A percentile compares a stretch with the other conserved stretches of the same genome.
phyloP scores from a whole-genome alignment of 202 grass and related monocot species.

The Hordeum pubiflorum region DNA sequence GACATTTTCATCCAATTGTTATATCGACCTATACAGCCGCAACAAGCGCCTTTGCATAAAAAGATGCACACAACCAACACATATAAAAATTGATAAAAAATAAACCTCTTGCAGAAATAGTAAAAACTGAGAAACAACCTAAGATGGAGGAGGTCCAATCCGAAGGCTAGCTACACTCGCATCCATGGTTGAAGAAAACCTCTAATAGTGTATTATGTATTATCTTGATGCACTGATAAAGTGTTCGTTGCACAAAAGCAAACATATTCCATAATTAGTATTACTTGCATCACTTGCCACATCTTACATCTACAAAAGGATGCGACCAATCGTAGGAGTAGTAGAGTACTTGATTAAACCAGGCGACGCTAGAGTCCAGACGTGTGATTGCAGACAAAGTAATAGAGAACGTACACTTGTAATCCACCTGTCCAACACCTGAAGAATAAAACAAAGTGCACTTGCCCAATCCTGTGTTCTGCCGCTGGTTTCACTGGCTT shows the following conservation, averaged over 20 bases:
- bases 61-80: no score
- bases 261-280: background rate
- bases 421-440: conserved; percentile 1
- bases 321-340: background rate
- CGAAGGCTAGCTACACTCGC: no score
- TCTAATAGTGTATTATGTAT: no score
- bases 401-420: background rate
- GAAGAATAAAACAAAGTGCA: conserved; percentile 25
- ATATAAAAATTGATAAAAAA: no score
- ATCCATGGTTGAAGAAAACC: no score
- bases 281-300: background rate
- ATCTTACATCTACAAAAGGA: background rate
- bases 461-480: conserved; percentile 33
- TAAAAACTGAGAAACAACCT: no score
- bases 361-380: background rate
- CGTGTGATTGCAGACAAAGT: background rate
- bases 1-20: no score
- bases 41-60: no score
- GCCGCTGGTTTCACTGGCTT: conserved; percentile 41
- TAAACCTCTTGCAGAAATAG: no score
- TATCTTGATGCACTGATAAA: no score
- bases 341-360: background rate
- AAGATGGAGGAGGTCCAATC: no score
- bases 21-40: no score
- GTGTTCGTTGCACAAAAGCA: background rate